These are phyloP conservation scores for Atkinsonella hypoxylon DNA, from an alignment of 2,329 filamentous ascomycete species.

Conservation along the genomic window DNA sequence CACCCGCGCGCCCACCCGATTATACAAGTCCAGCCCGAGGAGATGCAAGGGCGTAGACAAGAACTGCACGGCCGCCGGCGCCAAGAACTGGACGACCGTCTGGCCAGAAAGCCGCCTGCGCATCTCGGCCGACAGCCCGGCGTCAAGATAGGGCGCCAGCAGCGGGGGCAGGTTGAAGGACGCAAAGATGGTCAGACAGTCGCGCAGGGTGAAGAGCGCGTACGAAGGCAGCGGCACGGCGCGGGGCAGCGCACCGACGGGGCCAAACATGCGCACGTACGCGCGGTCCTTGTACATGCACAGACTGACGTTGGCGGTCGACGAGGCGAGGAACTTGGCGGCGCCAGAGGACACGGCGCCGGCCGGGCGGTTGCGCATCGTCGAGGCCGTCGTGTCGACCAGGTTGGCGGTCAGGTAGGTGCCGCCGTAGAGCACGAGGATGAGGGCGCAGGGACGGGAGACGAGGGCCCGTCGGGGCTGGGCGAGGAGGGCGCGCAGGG, in stretches of 20 bases:
- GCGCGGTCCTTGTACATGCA: conserved; percentile 84
- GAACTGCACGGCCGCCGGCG: conserved; percentile 69
- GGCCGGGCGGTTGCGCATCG: conserved; percentile 43
- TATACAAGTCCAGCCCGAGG: conserved; percentile 77
- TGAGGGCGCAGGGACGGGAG: conserved; percentile 56
- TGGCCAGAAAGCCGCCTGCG: conserved; percentile 32
- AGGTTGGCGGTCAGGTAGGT: conserved; percentile 85
- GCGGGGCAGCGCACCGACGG: conserved; percentile 35
- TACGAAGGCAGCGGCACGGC: conserved; percentile 61
- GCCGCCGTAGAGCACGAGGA: conserved; percentile 68
- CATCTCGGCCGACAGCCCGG: conserved; percentile 40
- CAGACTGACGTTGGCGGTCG: conserved; percentile 69
- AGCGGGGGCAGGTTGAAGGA: conserved; percentile 81
- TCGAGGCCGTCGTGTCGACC: conserved; percentile 69
- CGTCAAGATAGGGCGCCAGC: conserved; percentile 56
- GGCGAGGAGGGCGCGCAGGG: conserved; percentile 42
- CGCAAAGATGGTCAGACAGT: conserved; percentile 83
- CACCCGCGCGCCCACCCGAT: conserved; percentile 38
- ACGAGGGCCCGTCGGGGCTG: conserved; percentile 49
- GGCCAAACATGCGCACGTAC: conserved; percentile 74
- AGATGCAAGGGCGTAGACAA: conserved; percentile 75
- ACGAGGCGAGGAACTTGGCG: conserved; percentile 71
- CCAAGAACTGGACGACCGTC: conserved; percentile 64
- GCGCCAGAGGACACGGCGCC: conserved; percentile 58
- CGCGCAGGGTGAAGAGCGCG: conserved; percentile 66